phyloP scores from a whole-genome alignment of 495 filamentous ascomycete genomes.

The Hyaloscypha finlandica region DNA sequence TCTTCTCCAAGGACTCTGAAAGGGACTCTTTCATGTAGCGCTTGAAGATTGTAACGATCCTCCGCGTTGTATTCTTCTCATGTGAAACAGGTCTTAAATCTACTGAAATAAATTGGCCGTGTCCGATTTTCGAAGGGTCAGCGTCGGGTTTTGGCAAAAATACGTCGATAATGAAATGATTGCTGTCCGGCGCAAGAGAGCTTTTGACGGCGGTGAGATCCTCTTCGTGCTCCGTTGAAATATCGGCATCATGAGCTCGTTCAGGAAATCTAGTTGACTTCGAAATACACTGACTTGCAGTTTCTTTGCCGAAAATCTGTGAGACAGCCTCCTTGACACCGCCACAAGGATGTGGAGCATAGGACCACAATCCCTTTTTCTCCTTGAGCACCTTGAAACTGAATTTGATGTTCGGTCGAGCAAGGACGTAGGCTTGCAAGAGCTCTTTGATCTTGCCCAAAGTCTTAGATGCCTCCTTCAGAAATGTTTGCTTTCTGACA shows the following conservation, averaged over 20 bases:
- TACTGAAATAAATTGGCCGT: conserved; percentile 70
- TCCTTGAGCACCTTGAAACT: conserved; percentile 67
- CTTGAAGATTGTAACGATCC: conserved; percentile 64
- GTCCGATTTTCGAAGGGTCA: conserved; percentile 55
- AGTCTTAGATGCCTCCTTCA: conserved; percentile 63
- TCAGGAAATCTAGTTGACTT: conserved; percentile 21
- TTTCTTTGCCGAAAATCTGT: conserved; percentile 69
- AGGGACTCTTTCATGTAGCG: conserved; percentile 42
- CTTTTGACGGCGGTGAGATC: background rate
- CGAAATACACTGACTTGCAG: conserved; percentile 50
- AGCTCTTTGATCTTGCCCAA: conserved; percentile 65
- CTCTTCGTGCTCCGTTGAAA: background rate
- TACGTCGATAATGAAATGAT: conserved; percentile 51
- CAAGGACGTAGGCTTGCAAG: conserved; percentile 75
- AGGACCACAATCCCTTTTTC: conserved; percentile 68
- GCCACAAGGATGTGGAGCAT: conserved; percentile 60
- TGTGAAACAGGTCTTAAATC: conserved; percentile 76
- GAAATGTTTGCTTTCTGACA: conserved; percentile 67
- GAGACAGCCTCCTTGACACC: conserved; percentile 64
- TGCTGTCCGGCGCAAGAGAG: background rate
- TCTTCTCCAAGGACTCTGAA: conserved; percentile 29
- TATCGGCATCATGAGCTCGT: background rate
- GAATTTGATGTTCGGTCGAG: conserved; percentile 63
- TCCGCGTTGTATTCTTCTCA: conserved; percentile 62
- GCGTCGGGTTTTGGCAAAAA: conserved; percentile 57